These are phyloP conservation scores for Nemophila menziesii DNA, from an alignment of 257 asterid species.

Conservation along the genomic window DNA sequence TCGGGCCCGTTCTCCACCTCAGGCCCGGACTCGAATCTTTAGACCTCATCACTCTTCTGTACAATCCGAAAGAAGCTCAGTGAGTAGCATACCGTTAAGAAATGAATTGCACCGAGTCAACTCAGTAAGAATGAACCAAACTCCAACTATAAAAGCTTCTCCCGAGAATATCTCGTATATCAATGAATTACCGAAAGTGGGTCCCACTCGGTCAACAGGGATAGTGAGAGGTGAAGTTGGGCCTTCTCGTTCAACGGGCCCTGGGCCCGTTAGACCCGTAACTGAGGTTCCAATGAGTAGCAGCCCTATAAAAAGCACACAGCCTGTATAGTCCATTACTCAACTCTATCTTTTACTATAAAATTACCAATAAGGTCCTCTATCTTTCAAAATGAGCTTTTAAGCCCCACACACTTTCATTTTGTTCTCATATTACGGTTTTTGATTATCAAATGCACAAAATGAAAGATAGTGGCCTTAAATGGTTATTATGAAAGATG, in stretches of 20 bases:
- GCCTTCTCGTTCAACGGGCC: slow-evolving; percentile 21
- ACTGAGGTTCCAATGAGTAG: slow-evolving; percentile 24
- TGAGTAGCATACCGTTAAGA: slow-evolving; percentile 14
- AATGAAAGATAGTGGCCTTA: too few relatives aligned
- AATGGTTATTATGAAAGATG: too few relatives aligned
- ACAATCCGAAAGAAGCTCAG: slow-evolving; percentile 14
- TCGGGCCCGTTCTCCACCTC: slow-evolving; percentile 21
- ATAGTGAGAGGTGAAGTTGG: slow-evolving; percentile 12
- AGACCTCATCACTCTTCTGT: slow-evolving; percentile 24
- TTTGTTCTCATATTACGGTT: too few relatives aligned
- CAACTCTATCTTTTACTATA: slow-evolving; percentile 5
- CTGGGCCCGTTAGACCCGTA: slow-evolving; percentile 22
- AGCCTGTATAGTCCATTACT: slow-evolving; percentile 27
- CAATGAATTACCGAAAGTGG: slow-evolving; percentile 21
- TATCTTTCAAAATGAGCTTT: too few relatives aligned
- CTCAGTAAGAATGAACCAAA: slow-evolving; percentile 19
- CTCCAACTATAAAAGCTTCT: slow-evolving; percentile 14
- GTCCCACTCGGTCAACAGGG: slow-evolving; percentile 21
- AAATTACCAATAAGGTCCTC: too few relatives aligned
- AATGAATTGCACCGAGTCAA: slow-evolving; percentile 9
- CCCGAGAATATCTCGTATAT: slow-evolving; percentile 16
- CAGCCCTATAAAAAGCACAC: slow-evolving; percentile 24
- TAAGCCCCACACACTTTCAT: too few relatives aligned
- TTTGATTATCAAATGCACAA: too few relatives aligned
- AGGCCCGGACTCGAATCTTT: slow-evolving; percentile 24